Evolutionary conservation across 2,329 filamentous ascomycete species (phyloP).

Genomic region (Cryphonectria japonica): DNA sequence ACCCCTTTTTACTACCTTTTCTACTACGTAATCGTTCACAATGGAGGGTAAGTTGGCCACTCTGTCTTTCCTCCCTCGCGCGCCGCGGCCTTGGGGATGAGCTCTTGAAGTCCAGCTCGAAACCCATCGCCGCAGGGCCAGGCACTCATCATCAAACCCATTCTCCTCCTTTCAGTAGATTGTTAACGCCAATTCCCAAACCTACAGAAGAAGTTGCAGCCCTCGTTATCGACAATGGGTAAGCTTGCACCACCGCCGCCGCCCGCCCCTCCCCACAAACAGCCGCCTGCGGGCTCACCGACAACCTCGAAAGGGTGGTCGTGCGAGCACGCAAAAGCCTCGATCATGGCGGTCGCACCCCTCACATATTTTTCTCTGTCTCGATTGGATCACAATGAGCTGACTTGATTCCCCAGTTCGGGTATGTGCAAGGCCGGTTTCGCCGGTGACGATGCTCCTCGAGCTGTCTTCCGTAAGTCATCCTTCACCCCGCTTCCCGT

Average conservation of each 20-base stretch:
- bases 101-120: conserved; percentile 26
- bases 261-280: conserved; percentile 13
- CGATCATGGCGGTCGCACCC: conserved; percentile 2
- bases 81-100: conserved; percentile 21
- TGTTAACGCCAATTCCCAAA: conserved; percentile 48
- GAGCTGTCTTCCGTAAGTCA: conserved; percentile 99
- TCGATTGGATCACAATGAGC: conserved; percentile 32
- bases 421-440: conserved; percentile 99
- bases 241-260: conserved; percentile 59
- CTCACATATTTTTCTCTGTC: conserved; percentile 8
- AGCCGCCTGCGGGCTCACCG: conserved; percentile 39
- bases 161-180: conserved; percentile 17
- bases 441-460: conserved; percentile 99
- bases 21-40: conserved; percentile 52
- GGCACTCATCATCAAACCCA: conserved; percentile 20
- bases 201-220: conserved; percentile 97
- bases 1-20: conserved; percentile 35
- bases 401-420: conserved; percentile 71
- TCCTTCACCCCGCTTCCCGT: conserved; percentile 37
- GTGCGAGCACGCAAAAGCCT: conserved; percentile 17
- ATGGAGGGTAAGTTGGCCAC: conserved; percentile 57
- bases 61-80: conserved; percentile 36
- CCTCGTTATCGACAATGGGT: conserved; percentile 99
- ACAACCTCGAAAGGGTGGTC: conserved; percentile 32
- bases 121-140: conserved; percentile 16